phyloP scores from a whole-genome alignment of 2,329 filamentous ascomycete genomes.

The Microascus cirrosus region DNA sequence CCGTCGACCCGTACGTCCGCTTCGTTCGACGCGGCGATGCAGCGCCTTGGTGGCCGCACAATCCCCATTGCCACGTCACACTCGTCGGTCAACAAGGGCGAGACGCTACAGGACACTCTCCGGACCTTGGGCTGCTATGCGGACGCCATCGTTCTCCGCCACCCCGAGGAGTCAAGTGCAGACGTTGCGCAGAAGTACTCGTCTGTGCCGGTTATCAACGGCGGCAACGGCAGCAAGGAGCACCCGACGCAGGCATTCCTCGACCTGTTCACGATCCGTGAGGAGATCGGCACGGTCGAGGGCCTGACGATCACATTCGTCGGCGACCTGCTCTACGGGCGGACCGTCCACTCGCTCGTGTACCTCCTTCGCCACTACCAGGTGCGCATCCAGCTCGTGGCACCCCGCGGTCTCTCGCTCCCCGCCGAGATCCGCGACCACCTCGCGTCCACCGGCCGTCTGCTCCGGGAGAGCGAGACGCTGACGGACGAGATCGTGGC shows the following conservation, averaged over 20 bases:
- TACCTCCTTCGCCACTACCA: conserved; percentile 94
- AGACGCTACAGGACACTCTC: conserved; percentile 85
- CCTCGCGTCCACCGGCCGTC: conserved; percentile 63
- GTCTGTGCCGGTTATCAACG: conserved; percentile 89
- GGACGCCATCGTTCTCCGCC: conserved; percentile 91
- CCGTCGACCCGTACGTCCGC: conserved; percentile 90
- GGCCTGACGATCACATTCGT: conserved; percentile 93
- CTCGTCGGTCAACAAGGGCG: conserved; percentile 89
- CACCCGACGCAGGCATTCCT: conserved; percentile 97
- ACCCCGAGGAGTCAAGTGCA: conserved; percentile 73
- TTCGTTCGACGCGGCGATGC: conserved; percentile 97
- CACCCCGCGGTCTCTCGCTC: conserved; percentile 67
- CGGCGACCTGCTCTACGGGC: conserved; percentile 85
- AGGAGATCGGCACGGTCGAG: conserved; percentile 91
- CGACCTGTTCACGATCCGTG: conserved; percentile 95
- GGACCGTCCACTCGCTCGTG: conserved; percentile 89
- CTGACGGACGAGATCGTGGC: conserved; percentile 82
- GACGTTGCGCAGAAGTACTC: conserved; percentile 79
- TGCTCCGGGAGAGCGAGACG: conserved; percentile 62
- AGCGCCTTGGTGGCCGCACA: conserved; percentile 83
- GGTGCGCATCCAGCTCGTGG: conserved; percentile 84
- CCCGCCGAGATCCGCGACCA: conserved; percentile 64
- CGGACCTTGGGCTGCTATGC: conserved; percentile 89
- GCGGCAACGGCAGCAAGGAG: conserved; percentile 89
- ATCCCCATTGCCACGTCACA: conserved; percentile 71